phyloP scores from a whole-genome alignment of 805 yeast species.

The Lachancea lanzarotensis region DNA sequence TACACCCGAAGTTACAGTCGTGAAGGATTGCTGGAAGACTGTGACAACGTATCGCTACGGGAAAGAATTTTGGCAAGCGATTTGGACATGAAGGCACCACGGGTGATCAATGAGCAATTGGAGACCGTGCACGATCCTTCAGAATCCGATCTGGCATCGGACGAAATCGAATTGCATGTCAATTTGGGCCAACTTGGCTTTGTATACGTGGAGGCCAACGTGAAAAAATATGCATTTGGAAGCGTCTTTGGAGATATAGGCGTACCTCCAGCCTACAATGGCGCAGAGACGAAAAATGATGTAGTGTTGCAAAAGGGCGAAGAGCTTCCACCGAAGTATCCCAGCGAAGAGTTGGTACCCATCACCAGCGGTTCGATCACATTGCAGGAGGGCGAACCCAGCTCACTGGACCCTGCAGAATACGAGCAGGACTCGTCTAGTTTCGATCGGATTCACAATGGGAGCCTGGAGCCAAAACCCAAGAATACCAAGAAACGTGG shows the following conservation, averaged over 20 bases:
- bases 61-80: slow-evolving; percentile 19
- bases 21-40: slow-evolving; percentile 32
- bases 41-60: slow-evolving; percentile 29
- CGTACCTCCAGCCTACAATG: slow-evolving; percentile 40
- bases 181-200: slow-evolving; percentile 73
- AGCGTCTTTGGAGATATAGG: slow-evolving; percentile 38
- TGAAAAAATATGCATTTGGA: slow-evolving; percentile 77
- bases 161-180: slow-evolving; percentile 43
- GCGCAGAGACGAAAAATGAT: slow-evolving; percentile 39
- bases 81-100: slow-evolving; percentile 17
- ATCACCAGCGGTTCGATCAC: slow-evolving; percentile 34
- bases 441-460: slow-evolving; percentile 29
- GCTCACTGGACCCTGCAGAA: slow-evolving; percentile 1
- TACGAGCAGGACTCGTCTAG: slow-evolving; percentile 33
- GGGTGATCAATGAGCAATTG: slow-evolving; percentile 10
- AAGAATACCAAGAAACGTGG: slow-evolving; percentile 14
- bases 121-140: slow-evolving; percentile 20
- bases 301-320: slow-evolving; percentile 64
- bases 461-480: slow-evolving; percentile 11
- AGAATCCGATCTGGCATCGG: slow-evolving; percentile 20
- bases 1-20: slow-evolving; percentile 33
- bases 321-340: slow-evolving; percentile 64
- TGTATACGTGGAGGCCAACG: slow-evolving; percentile 78
- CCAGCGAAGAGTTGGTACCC: slow-evolving; percentile 54
- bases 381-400: slow-evolving; percentile 8